Evolutionary conservation across 139 green algal genomes (phyloP).

Genomic region (Volvox africanus): DNA sequence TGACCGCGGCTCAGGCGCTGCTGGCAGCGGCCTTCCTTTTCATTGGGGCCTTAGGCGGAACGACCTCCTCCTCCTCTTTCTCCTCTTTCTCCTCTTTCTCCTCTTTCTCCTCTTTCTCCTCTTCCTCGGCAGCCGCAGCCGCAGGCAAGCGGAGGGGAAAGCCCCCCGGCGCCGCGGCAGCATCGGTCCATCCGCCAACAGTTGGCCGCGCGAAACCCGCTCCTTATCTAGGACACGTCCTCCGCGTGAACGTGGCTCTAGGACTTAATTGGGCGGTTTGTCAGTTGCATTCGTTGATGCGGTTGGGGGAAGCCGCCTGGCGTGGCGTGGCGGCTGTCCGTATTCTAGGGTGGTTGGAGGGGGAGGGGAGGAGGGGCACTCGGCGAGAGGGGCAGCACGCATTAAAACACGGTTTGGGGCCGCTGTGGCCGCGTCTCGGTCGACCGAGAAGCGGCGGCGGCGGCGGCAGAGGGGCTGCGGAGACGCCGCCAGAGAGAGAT

Average conservation of each 20-base stretch:
- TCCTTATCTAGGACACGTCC: too few relatives aligned
- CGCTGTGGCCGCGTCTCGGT: neutral
- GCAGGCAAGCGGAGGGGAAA: neutral
- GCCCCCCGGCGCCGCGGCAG: too few relatives aligned
- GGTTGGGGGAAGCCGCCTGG: neutral
- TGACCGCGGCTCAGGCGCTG: conserved; percentile 16
- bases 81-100: neutral
- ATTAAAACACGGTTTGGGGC: neutral
- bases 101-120: too few relatives aligned
- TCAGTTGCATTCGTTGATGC: neutral
- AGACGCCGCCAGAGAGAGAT: too few relatives aligned
- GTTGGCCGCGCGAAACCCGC: too few relatives aligned
- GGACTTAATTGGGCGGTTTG: too few relatives aligned
- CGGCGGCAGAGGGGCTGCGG: neutral
- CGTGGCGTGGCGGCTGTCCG: too few relatives aligned
- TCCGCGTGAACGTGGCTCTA: too few relatives aligned
- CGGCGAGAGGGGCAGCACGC: neutral
- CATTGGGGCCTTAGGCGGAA: neutral
- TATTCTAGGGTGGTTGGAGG: too few relatives aligned
- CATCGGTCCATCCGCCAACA: too few relatives aligned
- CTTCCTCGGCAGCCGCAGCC: neutral
- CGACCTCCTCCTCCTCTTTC: neutral
- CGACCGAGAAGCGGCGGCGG: neutral
- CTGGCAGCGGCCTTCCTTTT: conserved; percentile 13
- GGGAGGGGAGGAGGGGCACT: too few relatives aligned